phyloP scores from a whole-genome alignment of 305 asterid genomes.

The Solanum hybrid region DNA sequence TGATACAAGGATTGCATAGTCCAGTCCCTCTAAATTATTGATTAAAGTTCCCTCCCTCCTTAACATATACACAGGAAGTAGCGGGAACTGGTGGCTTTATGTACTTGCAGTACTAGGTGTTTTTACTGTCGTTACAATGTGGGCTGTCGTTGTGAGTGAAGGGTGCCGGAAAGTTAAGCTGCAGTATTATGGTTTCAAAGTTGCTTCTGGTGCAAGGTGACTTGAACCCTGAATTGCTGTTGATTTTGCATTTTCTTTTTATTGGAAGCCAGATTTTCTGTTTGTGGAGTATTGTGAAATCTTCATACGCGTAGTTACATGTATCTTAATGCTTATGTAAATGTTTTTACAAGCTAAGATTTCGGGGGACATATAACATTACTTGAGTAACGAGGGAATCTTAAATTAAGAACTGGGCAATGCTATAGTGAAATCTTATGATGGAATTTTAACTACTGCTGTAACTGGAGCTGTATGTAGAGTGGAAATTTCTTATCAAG shows the following conservation, averaged over 20 bases:
- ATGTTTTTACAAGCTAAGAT: not conserved
- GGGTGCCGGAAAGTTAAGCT: constrained; percentile 96
- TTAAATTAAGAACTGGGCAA: not conserved
- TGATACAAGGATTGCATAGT: not conserved
- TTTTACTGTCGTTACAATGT: constrained; percentile 81
- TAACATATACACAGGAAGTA: constrained; percentile 51
- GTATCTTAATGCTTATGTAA: not conserved
- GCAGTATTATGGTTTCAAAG: constrained; percentile 94
- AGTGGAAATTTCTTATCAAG: not conserved
- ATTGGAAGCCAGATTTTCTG: not conserved
- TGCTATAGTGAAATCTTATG: not conserved
- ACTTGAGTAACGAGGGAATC: not conserved
- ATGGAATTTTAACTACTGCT: not conserved
- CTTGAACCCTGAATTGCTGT: not conserved
- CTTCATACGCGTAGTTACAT: not conserved
- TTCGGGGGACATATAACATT: not conserved
- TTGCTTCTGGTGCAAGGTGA: constrained; percentile 91
- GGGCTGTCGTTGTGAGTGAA: constrained; percentile 93
- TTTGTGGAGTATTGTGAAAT: not conserved
- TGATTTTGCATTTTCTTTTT: not conserved
- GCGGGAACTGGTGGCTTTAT: constrained; percentile 82
- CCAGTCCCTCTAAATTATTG: not conserved
- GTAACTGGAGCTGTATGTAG: not conserved
- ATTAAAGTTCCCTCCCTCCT: not conserved
- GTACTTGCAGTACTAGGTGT: constrained; percentile 62